A percentile compares a stretch with the other conserved stretches of the same genome.
These are phyloP conservation scores for Podospora tetraspora DNA, from an alignment of 495 filamentous ascomycete species.

Conservation along the genomic window DNA sequence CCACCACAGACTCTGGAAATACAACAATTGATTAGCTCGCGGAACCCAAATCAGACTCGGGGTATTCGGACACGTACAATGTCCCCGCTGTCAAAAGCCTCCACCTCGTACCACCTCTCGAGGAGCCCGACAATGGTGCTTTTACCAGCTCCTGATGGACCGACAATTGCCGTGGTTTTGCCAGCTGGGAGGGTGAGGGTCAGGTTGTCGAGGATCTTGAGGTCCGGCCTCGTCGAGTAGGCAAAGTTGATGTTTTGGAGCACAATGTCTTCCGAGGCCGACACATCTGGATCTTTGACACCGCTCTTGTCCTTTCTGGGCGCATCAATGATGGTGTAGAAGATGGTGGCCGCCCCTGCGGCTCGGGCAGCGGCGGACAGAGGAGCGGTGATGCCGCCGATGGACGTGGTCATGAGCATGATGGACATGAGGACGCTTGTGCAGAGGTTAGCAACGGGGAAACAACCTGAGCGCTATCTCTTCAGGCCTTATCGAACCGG, in stretches of 20 bases:
- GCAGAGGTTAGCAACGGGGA: neutral
- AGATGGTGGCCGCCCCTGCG: slow-evolving; percentile 48
- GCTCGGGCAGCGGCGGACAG: slow-evolving; percentile 47
- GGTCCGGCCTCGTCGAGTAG: slow-evolving; percentile 58
- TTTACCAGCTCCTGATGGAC: slow-evolving; percentile 68
- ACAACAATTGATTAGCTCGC: neutral
- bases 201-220: slow-evolving; percentile 52
- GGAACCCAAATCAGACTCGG: neutral
- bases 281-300: slow-evolving; percentile 41
- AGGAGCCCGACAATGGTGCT: slow-evolving; percentile 62
- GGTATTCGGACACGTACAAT: slow-evolving; percentile 30
- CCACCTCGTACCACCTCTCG: slow-evolving; percentile 58
- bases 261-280: slow-evolving; percentile 50
- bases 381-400: slow-evolving; percentile 47
- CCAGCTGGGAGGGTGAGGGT: slow-evolving; percentile 60
- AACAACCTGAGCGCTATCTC: neutral
- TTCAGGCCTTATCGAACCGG: neutral
- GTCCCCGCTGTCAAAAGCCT: slow-evolving; percentile 45
- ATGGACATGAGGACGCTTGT: slow-evolving; percentile 52
- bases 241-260: slow-evolving; percentile 57
- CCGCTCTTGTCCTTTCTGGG: slow-evolving; percentile 43
- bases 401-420: slow-evolving; percentile 50
- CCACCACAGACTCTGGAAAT: slow-evolving; percentile 34
- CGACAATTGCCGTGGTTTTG: slow-evolving; percentile 79
- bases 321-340: slow-evolving; percentile 54